Conservation (phyloP, 2,329 filamentous ascomycete genomes). For the Neonectria coccinea region DNA sequence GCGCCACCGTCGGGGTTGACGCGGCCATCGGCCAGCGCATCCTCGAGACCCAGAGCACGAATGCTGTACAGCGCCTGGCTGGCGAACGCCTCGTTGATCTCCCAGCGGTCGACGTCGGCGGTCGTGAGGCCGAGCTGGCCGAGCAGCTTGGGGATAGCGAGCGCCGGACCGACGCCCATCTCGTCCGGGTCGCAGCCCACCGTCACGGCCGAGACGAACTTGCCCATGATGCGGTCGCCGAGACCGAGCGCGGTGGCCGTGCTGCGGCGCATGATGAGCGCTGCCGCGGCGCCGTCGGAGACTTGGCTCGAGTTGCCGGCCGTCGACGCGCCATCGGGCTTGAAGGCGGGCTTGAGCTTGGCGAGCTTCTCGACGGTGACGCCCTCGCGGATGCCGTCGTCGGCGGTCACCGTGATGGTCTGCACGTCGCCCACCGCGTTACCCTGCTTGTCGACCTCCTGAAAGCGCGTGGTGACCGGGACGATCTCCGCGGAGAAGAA, state of each 20-base stretch:
- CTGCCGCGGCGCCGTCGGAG: conserved; percentile 86
- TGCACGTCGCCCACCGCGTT: conserved; percentile 66
- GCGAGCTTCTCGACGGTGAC: conserved; percentile 77
- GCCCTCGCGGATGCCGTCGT: conserved; percentile 83
- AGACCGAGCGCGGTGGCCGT: conserved; percentile 82
- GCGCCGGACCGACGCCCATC: conserved; percentile 91
- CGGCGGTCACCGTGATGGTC: conserved; percentile 75
- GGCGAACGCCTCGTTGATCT: conserved; percentile 89
- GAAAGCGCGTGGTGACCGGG: conserved; percentile 78
- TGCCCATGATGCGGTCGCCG: conserved; percentile 76
- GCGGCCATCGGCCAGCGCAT: conserved; percentile 70
- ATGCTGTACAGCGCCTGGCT: conserved; percentile 78
- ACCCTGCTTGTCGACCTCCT: conserved; percentile 72
- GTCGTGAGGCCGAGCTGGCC: conserved; percentile 72
- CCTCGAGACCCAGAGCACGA: conserved; percentile 74
- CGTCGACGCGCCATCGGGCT: conserved; percentile 78
- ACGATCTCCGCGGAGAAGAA: conserved; percentile 84
- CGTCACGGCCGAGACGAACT: conserved; percentile 82
- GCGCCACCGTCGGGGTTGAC: conserved; percentile 95
- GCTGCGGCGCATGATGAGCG: conserved; percentile 85
- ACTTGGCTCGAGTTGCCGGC: conserved; percentile 91
- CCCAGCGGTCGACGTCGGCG: conserved; percentile 84
- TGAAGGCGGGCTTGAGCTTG: conserved; percentile 88
- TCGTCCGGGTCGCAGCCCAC: conserved; percentile 87
- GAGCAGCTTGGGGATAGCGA: conserved; percentile 88